Evolutionary conservation across 371 early-diverging fungal genomes (phyloP), one percentile per base, ranked within the genome.

Genomic region (Parasitella parasitica): DNA sequence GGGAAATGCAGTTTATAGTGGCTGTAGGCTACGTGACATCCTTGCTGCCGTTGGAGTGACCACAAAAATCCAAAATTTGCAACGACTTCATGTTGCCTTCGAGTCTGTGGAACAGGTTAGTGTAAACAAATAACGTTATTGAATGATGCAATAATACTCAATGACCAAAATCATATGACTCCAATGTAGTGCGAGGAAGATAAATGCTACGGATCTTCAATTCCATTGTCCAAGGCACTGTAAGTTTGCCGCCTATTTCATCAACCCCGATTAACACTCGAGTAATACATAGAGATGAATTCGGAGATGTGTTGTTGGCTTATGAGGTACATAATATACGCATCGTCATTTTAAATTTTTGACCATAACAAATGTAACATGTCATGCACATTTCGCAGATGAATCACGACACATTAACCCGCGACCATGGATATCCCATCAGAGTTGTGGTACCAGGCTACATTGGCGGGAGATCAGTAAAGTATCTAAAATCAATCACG

Each of bases 381-480:
- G 26, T 24, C 13, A 15, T 48, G 24, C n/a, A 13, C 6, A n/a
- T 20, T 16, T 3, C 7, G 7, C 77, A 89, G 84, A 93, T 95
- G 94, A 95, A 95, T 64, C 89, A 91, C 18, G 69, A 79, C 46
- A 81, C 87, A 11, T 67, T 95, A 43, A 77, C 91, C 3, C 79
- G 86, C 41, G 91, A 91, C 69, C 92, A 91, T 62, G 96, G 96
- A 0, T 88, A 77, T 54, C 96, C 96, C 13, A 71, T 93, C 8
- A 85, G 96, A 32, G 90, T 88, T 4, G 88, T 95, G 8, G 92
- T 94, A 1, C 94, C 94, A 20, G 95, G 82, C 1, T 87, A 88
- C 62, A 94, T 94, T 54, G 96, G 94, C 7, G 96, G 92, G 0
- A 85, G 96, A 12, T 86, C 85, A 50, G 94, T 95, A 57, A 95